Evolutionary conservation across 805 yeast genomes (phyloP), one percentile per base, ranked within the genome.

Genomic region (Peterozyma toletana): DNA sequence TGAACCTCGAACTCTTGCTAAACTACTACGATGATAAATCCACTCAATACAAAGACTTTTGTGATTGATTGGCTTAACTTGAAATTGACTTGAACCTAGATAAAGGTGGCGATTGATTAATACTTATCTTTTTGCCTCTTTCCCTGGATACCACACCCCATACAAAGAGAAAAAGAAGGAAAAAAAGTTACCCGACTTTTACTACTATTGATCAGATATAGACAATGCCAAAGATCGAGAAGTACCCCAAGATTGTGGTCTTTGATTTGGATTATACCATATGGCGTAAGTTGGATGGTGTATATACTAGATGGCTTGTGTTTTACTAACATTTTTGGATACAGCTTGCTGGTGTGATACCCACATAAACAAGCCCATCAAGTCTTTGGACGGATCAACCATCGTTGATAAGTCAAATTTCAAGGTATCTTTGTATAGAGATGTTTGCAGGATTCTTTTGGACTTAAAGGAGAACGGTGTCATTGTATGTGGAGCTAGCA

Each of bases 231-330:
- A 30, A 34, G 18, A 38, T 11, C n/a, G 30, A 31, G 37, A 35
- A 15, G 11, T 52, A 53, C 38, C 81, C 81, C 1, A 65, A 67
- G 43, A 80, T 77, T 1, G 80, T 83, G 10, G 89, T 84, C 0
- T 82, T 84, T 56, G 93, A 84, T 51, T 62, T 84, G 37, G 93
- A 84, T 57, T 84, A 79, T 54, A 84, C 93, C 0, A 60, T 84
- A 31, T 84, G 93, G 93, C 90, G 85, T 66, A 59, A 45, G 73
- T 62, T 29, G n/a, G 21, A 18, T 11, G 11, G 13, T 29, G 29
- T 29, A 11, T n/a, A 11, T 10, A 17, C 18, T 31, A 5, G 30
- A 30, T 11, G 14, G 30, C 4, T 16, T 9, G 9, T 13, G 15
- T 33, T 13, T 13, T 33, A 17, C 17, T 35, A 35, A 35, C 13